Conservation (phyloP, 768 basidiomycete genomes). For the Sutorius australiensis region DNA sequence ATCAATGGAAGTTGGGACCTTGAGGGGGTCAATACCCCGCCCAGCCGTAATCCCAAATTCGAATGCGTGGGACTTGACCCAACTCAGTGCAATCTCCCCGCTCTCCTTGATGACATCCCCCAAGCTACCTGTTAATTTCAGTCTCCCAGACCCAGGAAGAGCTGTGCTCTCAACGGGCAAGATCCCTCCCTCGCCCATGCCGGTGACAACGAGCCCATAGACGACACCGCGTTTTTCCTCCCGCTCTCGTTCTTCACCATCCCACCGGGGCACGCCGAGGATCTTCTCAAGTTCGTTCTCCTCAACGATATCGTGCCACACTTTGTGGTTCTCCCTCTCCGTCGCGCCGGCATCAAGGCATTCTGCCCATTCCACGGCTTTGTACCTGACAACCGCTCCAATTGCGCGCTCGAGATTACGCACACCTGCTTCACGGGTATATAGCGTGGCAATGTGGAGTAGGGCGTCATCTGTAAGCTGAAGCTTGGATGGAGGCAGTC, state of each 20-base stretch:
- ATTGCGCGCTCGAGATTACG: constrained; percentile 83
- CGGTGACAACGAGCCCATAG: constrained; percentile 84
- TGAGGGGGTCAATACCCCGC: constrained; percentile 69
- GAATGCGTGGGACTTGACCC: constrained; percentile 86
- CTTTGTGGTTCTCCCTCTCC: constrained; percentile 26
- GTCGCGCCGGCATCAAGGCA: constrained; percentile 34
- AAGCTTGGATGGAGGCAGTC: constrained; percentile 58
- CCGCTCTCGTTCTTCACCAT: constrained; percentile 75
- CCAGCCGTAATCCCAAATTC: constrained; percentile 71
- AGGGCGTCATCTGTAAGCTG: constrained; percentile 67
- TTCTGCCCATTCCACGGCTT: constrained; percentile 90
- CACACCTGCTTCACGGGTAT: constrained; percentile 93
- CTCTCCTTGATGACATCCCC: constrained; percentile 94
- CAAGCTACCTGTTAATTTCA: constrained; percentile 79
- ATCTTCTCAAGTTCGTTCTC: constrained; percentile 77
- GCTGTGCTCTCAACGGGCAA: constrained; percentile 80
- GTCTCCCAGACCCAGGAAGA: constrained; percentile 67
- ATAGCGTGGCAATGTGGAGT: constrained; percentile 67
- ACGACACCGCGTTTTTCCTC: constrained; percentile 73
- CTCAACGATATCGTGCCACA: constrained; percentile 61
- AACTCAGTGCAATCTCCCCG: constrained; percentile 84
- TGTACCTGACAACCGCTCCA: constrained; percentile 82
- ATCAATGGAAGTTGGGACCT: constrained; percentile 69
- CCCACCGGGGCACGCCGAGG: constrained; percentile 75
- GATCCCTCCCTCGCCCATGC: constrained; percentile 82